These are phyloP conservation scores for Wallacemonas sp. DNA, from an alignment of 208 protist genomes.

Conservation along the genomic window DNA sequence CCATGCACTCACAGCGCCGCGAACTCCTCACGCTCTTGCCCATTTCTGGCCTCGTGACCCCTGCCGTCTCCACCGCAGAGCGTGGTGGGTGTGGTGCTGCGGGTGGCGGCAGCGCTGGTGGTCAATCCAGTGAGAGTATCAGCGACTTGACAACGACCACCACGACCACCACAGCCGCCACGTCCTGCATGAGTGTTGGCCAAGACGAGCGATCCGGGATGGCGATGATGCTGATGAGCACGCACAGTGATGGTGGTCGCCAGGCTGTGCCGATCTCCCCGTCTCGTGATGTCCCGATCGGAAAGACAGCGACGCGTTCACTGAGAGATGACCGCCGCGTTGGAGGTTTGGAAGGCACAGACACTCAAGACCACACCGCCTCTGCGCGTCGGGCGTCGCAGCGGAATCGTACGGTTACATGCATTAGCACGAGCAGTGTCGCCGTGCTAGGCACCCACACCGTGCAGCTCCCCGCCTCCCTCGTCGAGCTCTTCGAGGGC, in stretches of 20 bases:
- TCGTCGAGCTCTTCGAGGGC: constrained; percentile 73
- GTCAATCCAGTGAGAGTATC: background rate
- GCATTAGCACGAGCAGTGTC: constrained; percentile 42
- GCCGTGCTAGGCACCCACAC: constrained; percentile 36
- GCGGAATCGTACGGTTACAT: constrained; percentile 30
- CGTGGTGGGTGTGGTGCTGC: no score
- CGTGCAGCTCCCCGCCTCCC: constrained; percentile 46
- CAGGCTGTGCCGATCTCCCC: no score
- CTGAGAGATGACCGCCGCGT: no score
- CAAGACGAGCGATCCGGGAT: background rate
- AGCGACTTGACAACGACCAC: constrained; percentile 10
- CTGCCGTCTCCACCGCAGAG: constrained; percentile 1
- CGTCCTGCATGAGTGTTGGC: background rate
- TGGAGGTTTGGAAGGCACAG: background rate
- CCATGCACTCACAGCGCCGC: background rate
- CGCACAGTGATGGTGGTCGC: background rate
- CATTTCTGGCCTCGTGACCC: background rate
- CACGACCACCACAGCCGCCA: background rate
- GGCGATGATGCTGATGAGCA: background rate
- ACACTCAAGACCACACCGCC: background rate
- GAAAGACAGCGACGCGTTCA: no score
- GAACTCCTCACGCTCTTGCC: constrained; percentile 8
- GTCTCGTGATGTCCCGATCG: no score
- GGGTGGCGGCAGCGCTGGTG: background rate
- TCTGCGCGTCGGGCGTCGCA: background rate